Evolutionary conservation across 164 flowering plant genomes (phyloP), one percentile per base, ranked within the genome.

Genomic region (Chimonanthus salicifolius): DNA sequence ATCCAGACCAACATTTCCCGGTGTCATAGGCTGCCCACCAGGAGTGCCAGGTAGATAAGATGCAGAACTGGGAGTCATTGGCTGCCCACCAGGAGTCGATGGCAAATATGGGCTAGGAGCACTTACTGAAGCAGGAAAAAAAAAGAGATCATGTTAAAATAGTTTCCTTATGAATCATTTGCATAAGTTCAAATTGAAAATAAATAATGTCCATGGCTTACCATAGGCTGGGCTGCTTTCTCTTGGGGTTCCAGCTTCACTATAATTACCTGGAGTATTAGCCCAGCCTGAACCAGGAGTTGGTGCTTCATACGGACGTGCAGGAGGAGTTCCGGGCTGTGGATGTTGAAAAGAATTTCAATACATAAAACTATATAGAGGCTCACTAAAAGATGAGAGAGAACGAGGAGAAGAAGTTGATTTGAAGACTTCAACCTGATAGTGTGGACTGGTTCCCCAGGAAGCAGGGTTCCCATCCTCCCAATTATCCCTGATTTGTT

Each of bases 11-110:
- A 90, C 95, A 72, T 90, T 85, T 69, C 98, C 99, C 69, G 99
- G 99, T 15, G 99, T 96, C 99, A 96, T 96, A 47, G 98, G 99
- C 80, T 96, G 99, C 67, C 98, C 99, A 21, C 98, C 99, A 79
- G 99, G 99, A 54, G 99, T 96, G 45, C 97, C 97, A 75, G 99
- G 99, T 64, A 94, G 83, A 74, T 91, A 96, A 10, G 92, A 79
- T 49, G 89, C 86, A 4, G 98, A 89, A 76, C 88, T 86, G 67
- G 99, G 99, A 67, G 99, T 96, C 98, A 92, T 89, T 3, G 98
- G 95, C 78, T 90, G 99, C 33, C 93, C 94, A 71, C 93, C 99
- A 50, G 99, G 99, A 50, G 99, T 94, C 65, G 97, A 92, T 51
- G 99, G 98, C 89, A 91, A 76, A 77, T 94, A 94, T 11, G 98